A percentile compares a stretch with the other conserved stretches of the same genome.
phyloP scores from a whole-genome alignment of 2,329 filamentous ascomycete species.

The Xylariales sp. region DNA sequence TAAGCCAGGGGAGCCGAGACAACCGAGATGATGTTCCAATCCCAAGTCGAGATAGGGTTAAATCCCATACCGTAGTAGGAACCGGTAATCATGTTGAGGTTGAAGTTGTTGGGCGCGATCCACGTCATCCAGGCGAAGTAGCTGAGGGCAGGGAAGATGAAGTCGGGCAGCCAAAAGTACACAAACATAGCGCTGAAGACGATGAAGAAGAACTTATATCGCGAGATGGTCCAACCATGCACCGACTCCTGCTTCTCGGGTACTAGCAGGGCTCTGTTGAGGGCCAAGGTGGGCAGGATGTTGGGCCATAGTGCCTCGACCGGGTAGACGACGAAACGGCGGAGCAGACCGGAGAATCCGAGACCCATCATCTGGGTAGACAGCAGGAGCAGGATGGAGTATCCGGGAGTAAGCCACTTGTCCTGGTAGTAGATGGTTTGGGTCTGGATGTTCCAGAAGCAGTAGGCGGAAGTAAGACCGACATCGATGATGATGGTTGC shows the following conservation, averaged over 20 bases:
- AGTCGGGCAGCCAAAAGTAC: conserved; percentile 45
- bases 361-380: conserved; percentile 52
- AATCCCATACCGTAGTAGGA: conserved; percentile 21
- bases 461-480: conserved; percentile 12
- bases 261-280: conserved; percentile 38
- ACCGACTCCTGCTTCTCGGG: neutral
- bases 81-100: conserved; percentile 4
- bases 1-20: conserved; percentile 45
- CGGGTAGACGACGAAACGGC: conserved; percentile 20
- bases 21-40: conserved; percentile 26
- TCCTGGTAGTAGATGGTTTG: conserved; percentile 1
- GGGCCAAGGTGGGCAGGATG: conserved; percentile 35
- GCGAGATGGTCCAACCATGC: conserved; percentile 30
- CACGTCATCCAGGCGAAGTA: conserved; percentile 47
- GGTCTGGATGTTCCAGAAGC: conserved; percentile 1
- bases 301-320: conserved; percentile 36
- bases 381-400: conserved; percentile 42
- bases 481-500: conserved; percentile 57
- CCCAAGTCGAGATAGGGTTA: conserved; percentile 7
- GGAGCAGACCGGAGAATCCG: conserved; percentile 38
- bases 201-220: conserved; percentile 37
- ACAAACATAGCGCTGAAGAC: conserved; percentile 38
- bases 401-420: conserved; percentile 25
- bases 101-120: conserved; percentile 32
- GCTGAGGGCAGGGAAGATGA: conserved; percentile 34